Evolutionary conservation across 306 rosid species (phyloP).

Genomic region (Begonia loranthoides): DNA sequence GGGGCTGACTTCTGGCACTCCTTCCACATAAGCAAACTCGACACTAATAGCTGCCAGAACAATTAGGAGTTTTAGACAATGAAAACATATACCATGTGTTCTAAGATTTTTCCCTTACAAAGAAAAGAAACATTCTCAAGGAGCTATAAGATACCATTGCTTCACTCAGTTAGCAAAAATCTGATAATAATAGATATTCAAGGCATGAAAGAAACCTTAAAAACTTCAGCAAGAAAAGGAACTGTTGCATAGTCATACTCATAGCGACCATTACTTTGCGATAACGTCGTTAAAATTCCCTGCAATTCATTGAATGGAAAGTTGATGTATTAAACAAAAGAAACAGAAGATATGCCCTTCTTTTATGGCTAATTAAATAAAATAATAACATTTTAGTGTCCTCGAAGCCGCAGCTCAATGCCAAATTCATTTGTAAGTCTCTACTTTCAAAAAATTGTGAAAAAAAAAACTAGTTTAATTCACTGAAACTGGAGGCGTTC

Average conservation of each 20-base stretch:
- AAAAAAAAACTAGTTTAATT: no score
- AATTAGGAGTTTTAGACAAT: slow-evolving; percentile 5
- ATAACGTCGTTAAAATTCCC: slow-evolving; percentile 83
- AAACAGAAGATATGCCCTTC: no score
- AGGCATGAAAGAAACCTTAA: slow-evolving; percentile 38
- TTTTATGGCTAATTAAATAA: no score
- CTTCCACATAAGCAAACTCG: slow-evolving; percentile 70
- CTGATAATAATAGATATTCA: not conserved
- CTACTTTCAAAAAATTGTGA: no score
- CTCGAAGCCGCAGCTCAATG: no score
- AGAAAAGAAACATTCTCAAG: not conserved
- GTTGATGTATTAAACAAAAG: slow-evolving; percentile 1
- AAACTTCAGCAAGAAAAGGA: slow-evolving; percentile 83
- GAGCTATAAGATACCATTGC: not conserved
- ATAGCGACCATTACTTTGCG: slow-evolving; percentile 64
- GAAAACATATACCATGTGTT: not conserved
- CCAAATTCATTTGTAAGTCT: no score
- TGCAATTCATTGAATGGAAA: slow-evolving; percentile 16
- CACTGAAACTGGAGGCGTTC: no score
- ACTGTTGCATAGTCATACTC: slow-evolving; percentile 85
- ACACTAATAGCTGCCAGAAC: slow-evolving; percentile 51
- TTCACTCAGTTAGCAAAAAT: not conserved
- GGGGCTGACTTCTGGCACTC: slow-evolving; percentile 45
- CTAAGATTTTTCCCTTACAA: not conserved
- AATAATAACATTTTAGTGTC: no score